Evolutionary conservation across 2,329 filamentous ascomycete genomes (phyloP).

Genomic region (Aspergillus ustus): DNA sequence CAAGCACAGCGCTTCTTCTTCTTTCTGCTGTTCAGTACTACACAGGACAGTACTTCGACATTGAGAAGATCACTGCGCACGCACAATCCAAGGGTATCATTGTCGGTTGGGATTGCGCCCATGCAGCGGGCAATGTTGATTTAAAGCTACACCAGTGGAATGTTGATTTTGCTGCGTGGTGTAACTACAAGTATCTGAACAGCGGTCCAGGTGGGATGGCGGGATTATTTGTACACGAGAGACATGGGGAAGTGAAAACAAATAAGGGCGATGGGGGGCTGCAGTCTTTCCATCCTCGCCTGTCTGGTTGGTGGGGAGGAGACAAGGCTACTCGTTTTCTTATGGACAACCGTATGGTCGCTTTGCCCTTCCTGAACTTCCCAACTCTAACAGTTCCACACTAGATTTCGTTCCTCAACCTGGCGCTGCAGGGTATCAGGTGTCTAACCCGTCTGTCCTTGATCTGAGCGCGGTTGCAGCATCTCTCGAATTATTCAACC

Average conservation of each 20-base stretch:
- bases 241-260: constrained; percentile 59
- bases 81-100: constrained; percentile 72
- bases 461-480: constrained; percentile 77
- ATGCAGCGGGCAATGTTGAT: constrained; percentile 83
- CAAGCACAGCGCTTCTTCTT: constrained; percentile 74
- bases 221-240: constrained; percentile 79
- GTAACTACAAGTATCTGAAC: constrained; percentile 94
- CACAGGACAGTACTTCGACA: constrained; percentile 86
- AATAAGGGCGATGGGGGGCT: constrained; percentile 42
- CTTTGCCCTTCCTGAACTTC: not conserved
- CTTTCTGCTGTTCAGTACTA: constrained; percentile 92
- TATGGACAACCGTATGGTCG: constrained; percentile 70
- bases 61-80: constrained; percentile 75
- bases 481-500: constrained; percentile 73
- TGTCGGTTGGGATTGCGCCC: constrained; percentile 87
- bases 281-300: constrained; percentile 64
- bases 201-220: constrained; percentile 81
- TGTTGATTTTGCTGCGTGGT: constrained; percentile 92
- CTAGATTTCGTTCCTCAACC: constrained; percentile 71
- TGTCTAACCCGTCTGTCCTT: constrained; percentile 81
- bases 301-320: constrained; percentile 87
- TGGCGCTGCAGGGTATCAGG: constrained; percentile 79
- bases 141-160: constrained; percentile 83
- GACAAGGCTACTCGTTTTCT: constrained; percentile 76
- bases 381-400: not conserved